Evolutionary conservation across 2,329 filamentous ascomycete species (phyloP).

Genomic region (Cercospora sp.): DNA sequence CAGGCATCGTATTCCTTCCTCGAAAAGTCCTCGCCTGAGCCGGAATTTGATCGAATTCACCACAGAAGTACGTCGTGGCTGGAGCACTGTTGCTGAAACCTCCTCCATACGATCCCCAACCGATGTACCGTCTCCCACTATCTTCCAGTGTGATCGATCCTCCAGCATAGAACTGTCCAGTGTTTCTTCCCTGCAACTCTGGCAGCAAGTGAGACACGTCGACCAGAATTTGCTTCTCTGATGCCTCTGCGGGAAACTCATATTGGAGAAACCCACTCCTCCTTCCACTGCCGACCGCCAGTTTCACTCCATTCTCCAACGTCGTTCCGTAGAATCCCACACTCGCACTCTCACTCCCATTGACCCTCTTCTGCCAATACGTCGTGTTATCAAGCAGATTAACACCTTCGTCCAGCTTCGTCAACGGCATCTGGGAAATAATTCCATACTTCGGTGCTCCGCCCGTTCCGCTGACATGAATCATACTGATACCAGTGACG

Average conservation of each 20-base stretch:
- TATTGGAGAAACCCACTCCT: slow-evolving; percentile 64
- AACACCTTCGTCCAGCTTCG: slow-evolving; percentile 45
- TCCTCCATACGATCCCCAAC: slow-evolving; percentile 61
- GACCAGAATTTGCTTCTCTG: slow-evolving; percentile 55
- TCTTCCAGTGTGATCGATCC: slow-evolving; percentile 57
- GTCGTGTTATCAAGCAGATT: slow-evolving; percentile 45
- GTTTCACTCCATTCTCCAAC: slow-evolving; percentile 57
- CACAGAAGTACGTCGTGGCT: slow-evolving; percentile 64
- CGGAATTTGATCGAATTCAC: slow-evolving; percentile 55
- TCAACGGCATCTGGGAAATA: slow-evolving; percentile 53
- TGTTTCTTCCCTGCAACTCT: slow-evolving; percentile 49
- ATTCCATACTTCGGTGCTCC: slow-evolving; percentile 71
- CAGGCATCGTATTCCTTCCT: slow-evolving; percentile 36
- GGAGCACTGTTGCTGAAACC: slow-evolving; percentile 62
- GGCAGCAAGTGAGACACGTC: slow-evolving; percentile 64
- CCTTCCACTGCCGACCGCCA: slow-evolving; percentile 56
- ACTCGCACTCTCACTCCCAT: slow-evolving; percentile 46
- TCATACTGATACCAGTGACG: slow-evolving; percentile 46
- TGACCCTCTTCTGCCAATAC: slow-evolving; percentile 40
- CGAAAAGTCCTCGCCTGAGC: slow-evolving; percentile 39
- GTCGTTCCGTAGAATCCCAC: slow-evolving; percentile 64
- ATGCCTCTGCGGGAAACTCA: slow-evolving; percentile 50
- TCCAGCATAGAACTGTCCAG: slow-evolving; percentile 60
- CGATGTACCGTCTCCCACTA: slow-evolving; percentile 55
- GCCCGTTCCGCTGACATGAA: slow-evolving; percentile 67